Evolutionary conservation across 495 filamentous ascomycete species (phyloP).

Genomic region (Apodospora peruviana): DNA sequence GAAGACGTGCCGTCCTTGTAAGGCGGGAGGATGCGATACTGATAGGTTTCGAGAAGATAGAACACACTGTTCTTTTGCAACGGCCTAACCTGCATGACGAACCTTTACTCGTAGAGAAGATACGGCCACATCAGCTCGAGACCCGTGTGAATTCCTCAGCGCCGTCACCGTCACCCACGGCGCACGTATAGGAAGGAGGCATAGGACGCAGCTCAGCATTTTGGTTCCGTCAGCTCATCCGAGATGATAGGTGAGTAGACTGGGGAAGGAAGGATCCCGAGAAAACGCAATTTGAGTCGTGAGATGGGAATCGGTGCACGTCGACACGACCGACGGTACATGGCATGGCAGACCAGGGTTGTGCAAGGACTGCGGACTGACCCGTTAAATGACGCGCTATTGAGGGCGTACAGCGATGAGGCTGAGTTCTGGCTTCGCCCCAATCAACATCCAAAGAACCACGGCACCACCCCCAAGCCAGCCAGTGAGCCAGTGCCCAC

Average conservation of each 20-base stretch:
- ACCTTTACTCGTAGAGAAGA: conserved; percentile 5
- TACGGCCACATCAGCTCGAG: not conserved
- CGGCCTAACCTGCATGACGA: conserved; percentile 8
- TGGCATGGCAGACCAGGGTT: conserved; percentile 6
- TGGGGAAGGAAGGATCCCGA: not conserved
- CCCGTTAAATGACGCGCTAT: conserved; percentile 19
- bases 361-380: conserved; percentile 17
- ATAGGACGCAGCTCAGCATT: not conserved
- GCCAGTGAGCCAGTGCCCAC: not conserved
- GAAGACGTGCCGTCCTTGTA: conserved; percentile 15
- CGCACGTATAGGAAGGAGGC: not conserved
- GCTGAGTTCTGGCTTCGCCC: conserved; percentile 16
- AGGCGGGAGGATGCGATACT: conserved; percentile 5
- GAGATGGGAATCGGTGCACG: not conserved
- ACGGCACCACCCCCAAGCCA: not conserved
- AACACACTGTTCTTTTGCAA: conserved; percentile 5
- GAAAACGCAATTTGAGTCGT: not conserved
- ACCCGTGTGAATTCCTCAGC: not conserved
- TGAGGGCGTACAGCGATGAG: conserved; percentile 17
- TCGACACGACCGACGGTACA: not conserved
- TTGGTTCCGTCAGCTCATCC: not conserved
- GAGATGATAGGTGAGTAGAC: not conserved
- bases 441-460: conserved; percentile 6
- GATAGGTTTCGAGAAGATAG: conserved; percentile 9
- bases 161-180: not conserved